Conservation (phyloP, 2,329 filamentous ascomycete species). For the Cladosporium sp. region DNA sequence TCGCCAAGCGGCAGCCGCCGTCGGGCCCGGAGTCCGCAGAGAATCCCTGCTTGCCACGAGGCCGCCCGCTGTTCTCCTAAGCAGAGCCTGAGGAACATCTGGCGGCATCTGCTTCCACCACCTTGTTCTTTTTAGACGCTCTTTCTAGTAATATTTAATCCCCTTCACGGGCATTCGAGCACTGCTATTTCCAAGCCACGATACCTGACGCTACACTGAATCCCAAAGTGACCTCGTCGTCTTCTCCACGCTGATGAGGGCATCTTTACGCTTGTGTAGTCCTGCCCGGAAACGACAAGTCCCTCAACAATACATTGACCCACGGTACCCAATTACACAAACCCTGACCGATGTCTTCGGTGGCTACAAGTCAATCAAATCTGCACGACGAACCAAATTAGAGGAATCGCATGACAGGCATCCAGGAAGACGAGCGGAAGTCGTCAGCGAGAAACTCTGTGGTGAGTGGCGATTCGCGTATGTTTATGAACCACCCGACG, state of each 20-base stretch:
- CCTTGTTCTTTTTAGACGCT: no score
- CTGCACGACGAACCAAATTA: background rate
- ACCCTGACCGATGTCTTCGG: constrained; percentile 4
- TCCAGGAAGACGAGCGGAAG: constrained; percentile 16
- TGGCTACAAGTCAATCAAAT: background rate
- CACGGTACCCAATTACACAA: background rate
- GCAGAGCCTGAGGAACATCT: no score
- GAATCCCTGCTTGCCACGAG: no score
- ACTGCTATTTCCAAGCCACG: no score
- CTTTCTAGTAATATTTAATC: no score
- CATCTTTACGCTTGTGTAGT: background rate
- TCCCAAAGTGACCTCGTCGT: no score
- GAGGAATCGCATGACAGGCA: background rate
- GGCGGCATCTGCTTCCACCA: no score
- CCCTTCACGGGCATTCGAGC: no score
- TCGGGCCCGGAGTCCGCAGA: no score
- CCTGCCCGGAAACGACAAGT: background rate
- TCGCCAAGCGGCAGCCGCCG: no score
- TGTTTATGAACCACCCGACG: background rate
- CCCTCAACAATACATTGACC: background rate
- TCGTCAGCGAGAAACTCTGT: constrained; percentile 40
- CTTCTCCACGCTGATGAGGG: background rate
- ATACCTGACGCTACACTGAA: no score
- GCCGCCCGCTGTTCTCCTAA: no score
- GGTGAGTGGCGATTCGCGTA: background rate